Evolutionary conservation across 495 filamentous ascomycete species (phyloP), one percentile per base, ranked within the genome.

Genomic region (Durotheca rogersii): DNA sequence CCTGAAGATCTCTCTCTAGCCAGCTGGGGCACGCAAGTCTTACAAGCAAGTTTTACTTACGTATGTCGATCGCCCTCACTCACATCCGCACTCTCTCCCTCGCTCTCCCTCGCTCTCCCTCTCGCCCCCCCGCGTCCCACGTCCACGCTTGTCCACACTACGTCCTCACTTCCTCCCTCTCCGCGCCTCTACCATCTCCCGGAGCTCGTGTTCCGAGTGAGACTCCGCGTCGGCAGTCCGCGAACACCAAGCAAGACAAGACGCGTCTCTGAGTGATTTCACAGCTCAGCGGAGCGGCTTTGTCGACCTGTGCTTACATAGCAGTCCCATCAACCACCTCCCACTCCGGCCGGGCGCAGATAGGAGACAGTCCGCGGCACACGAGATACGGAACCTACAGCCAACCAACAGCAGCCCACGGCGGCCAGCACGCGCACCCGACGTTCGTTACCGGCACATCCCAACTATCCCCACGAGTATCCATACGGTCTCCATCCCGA

Each of bases 231-330:
- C 23, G 9, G 23, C 23, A 27, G 23, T 9, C 23, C 4, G 4
- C 23, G 47, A 27, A 40, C 17, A 32, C 56, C 56, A 59, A 53
- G 56, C 44, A 59, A 32, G 45, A 59, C 30, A 4, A 54, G 56
- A 53, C 56, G 54, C 56, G 56, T 59, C 50, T 59, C 50, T 59
- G 31, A 51, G 40, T 44, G 56, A 37, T 34, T 54, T 46, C 56
- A 59, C 56, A 59, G 40, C 41, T 36, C 32, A 16, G 35, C 55
- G 47, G n/a, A 58, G 19, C 45, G 4, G 23, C 41, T 47, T 57
- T 51, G 47, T 47, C 37, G 46, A 42, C 27, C 29, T 56, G 32
- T 18, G 33, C 43, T 45, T 52, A 44, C 36, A 39, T 52, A 27
- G 49, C 38, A 25, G 34, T 35, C 15, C 14, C 38, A 9, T 35